Evolutionary conservation across 495 filamentous ascomycete species (phyloP), one percentile per base, ranked within the genome.

Genomic region (Trypethelium eluteriae): DNA sequence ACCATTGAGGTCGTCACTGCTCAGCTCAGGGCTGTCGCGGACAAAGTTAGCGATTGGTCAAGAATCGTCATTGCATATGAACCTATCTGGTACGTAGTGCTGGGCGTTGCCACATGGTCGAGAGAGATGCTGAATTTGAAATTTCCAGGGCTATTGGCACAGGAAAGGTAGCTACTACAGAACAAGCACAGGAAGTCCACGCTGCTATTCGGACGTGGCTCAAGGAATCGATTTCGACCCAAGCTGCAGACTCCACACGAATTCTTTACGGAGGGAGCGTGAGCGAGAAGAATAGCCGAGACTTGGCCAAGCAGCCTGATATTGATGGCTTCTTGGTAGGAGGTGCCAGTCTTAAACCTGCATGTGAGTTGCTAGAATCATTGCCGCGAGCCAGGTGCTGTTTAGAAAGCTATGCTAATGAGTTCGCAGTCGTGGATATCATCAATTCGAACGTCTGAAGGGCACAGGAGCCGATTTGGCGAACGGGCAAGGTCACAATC

Each of bases 291-390:
- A 98, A 98, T 86, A 94, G 90, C 83, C 87, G 85, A 74, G 93
- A 97, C 38, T 85, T 98, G 73, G 88, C 89, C 71, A 89, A 89
- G 81, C 85, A 97, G 85, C 76, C 83, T 67, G 95, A 98, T 82
- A 93, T 98, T 78, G 94, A 98, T 78, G 94, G 94, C 32, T 98
- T 98, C 84, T 85, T 98, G 72, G 94, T 98, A 74, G 94, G 94
- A 72, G 94, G 94, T 79, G 94, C 94, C 71, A 96, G 91, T 80
- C 85, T 98, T 82, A 98, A 98, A 86, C 94, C 94, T 72, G 94
- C 93, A 32, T 74, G 53, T 59, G 14, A 36, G 53, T 59, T 36
- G 25, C 14, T 36, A 6, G 5, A 10, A 25, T 25, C 11, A 59
- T 59, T 10, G 11, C 6, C 25, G 32, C 36, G 11, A 6, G 0